phyloP scores from a whole-genome alignment of 1,139 yeast species.

The Zygoascus sp. region DNA sequence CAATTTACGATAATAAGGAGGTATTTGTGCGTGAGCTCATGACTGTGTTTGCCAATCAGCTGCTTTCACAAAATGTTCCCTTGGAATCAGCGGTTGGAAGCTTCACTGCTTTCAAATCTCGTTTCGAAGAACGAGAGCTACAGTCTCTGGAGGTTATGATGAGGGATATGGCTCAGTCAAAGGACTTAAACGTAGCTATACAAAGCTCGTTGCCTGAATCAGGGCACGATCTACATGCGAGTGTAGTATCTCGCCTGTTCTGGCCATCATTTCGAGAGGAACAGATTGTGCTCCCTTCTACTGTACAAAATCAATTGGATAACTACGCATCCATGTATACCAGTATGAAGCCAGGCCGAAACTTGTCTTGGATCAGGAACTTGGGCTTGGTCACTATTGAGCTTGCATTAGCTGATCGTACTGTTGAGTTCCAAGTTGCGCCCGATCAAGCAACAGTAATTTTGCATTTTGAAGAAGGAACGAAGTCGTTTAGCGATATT shows the following conservation, averaged over 20 bases:
- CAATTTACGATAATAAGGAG: constrained; percentile 77
- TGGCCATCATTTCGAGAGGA: constrained; percentile 50
- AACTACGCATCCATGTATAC: constrained; percentile 44
- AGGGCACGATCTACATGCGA: constrained; percentile 27
- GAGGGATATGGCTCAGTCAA: constrained; percentile 50
- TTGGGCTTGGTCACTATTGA: constrained; percentile 61
- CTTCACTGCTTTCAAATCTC: constrained; percentile 51
- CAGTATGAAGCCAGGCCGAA: constrained; percentile 51
- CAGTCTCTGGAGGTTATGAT: constrained; percentile 80
- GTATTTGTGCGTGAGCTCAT: constrained; percentile 69
- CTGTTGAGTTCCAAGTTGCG: constrained; percentile 46
- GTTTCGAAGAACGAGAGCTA: constrained; percentile 65
- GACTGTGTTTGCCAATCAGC: constrained; percentile 55
- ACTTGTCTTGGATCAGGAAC: constrained; percentile 52
- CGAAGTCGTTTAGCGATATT: constrained; percentile 22
- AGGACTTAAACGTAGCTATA: constrained; percentile 28
- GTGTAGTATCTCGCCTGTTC: constrained; percentile 39
- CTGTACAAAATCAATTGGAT: constrained; percentile 40
- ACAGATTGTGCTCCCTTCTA: constrained; percentile 45
- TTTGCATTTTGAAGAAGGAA: constrained; percentile 45
- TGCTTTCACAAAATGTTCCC: constrained; percentile 47
- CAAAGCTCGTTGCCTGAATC: constrained; percentile 17
- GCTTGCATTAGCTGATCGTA: constrained; percentile 48
- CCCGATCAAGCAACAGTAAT: constrained; percentile 71
- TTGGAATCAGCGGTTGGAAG: constrained; percentile 38